Conservation (phyloP, 1,139 yeast species). For the Yamadazyma blattariae region DNA sequence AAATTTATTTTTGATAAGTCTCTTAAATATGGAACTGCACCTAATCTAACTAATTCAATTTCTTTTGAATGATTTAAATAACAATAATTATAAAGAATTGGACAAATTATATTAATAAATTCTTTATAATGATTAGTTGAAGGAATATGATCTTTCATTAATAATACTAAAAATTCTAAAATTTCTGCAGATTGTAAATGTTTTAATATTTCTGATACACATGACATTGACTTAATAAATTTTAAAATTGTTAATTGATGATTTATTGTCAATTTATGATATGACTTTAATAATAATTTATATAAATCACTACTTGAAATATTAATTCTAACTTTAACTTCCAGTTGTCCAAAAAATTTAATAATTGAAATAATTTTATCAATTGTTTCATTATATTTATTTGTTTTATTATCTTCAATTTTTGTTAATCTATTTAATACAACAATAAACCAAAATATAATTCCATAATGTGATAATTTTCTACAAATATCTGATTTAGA, state of each 20-base stretch:
- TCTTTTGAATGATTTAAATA: constrained; percentile 55
- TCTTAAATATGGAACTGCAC: constrained; percentile 51
- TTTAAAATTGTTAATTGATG: constrained; percentile 41
- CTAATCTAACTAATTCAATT: constrained; percentile 50
- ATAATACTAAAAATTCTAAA: constrained; percentile 36
- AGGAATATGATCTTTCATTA: constrained; percentile 29
- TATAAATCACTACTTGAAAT: constrained; percentile 44
- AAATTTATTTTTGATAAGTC: constrained; percentile 43
- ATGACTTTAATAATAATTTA: constrained; percentile 41
- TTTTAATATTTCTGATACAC: constrained; percentile 33
- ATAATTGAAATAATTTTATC: constrained; percentile 39
- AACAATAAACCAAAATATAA: constrained; percentile 49
- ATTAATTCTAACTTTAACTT: constrained; percentile 38
- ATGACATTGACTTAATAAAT: constrained; percentile 43
- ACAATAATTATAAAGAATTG: constrained; percentile 53
- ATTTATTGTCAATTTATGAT: constrained; percentile 24
- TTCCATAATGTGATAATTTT: constrained; percentile 48
- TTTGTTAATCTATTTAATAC: constrained; percentile 33
- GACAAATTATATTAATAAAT: constrained; percentile 40
- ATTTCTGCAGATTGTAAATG: constrained; percentile 39
- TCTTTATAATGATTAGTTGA: constrained; percentile 34
- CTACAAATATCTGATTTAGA: constrained; percentile 55
- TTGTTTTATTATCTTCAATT: constrained; percentile 3
- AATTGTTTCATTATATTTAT: constrained; percentile 12
- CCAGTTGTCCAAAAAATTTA: constrained; percentile 42